A percentile compares a stretch with the other conserved stretches of the same genome.
Evolutionary conservation across 139 green algal genomes (phyloP).

Genomic region (Monoraphidium neglectum): DNA sequence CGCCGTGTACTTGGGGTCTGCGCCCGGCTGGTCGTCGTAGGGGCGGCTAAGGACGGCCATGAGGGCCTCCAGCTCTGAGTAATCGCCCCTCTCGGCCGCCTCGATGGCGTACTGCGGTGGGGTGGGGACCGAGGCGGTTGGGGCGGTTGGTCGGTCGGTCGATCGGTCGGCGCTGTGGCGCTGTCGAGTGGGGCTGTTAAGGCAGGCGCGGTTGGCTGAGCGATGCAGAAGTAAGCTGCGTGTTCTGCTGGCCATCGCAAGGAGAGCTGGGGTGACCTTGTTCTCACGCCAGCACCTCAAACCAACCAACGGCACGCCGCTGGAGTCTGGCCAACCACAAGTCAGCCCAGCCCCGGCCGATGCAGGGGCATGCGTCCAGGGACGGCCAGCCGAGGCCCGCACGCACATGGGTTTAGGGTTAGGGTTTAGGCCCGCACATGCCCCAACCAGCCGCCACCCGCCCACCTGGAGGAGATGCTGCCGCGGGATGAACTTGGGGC

Average conservation of each 20-base stretch:
- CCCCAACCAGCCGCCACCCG: background rate
- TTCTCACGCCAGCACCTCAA: background rate
- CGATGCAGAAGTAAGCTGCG: too few relatives aligned
- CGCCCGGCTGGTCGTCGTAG: constrained; percentile 72
- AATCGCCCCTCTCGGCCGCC: constrained; percentile 66
- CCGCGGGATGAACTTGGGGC: constrained; percentile 80
- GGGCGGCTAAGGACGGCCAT: constrained; percentile 53
- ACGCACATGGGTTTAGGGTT: background rate
- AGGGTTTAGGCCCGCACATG: background rate
- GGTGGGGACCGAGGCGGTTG: background rate
- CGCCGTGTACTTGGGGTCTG: constrained; percentile 49
- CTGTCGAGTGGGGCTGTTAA: background rate
- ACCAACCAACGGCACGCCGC: background rate
- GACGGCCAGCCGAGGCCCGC: background rate
- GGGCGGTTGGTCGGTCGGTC: background rate
- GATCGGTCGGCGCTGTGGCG: background rate
- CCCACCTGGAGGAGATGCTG: constrained; percentile 81
- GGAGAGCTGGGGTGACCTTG: too few relatives aligned
- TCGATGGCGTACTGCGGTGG: constrained; percentile 43
- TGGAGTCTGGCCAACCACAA: background rate
- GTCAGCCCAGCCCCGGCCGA: background rate
- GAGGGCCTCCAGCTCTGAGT: constrained; percentile 46
- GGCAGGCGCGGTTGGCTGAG: background rate
- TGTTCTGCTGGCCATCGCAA: too few relatives aligned
- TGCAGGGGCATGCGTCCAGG: background rate